Base-by-base conservation (phyloP, 805 yeast species). In the Yarrowia deformans region DNA sequence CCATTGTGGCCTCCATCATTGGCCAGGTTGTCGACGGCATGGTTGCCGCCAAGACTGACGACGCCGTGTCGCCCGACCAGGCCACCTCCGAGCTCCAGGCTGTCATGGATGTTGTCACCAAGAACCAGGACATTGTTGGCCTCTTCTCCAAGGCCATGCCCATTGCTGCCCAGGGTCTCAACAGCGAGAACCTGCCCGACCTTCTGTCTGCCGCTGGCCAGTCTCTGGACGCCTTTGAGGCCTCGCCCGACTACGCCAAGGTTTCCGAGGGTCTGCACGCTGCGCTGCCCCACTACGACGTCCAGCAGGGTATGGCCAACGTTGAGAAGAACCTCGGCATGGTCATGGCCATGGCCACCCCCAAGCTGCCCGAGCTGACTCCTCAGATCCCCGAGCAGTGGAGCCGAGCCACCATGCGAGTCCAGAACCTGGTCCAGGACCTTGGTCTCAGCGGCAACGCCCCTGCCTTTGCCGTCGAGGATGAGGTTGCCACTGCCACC, bases 21-120 rank as follows among this genome's bases (percentile, higher is more conserved):
- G 37, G 23, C 55, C 56, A 63, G 46, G 37, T 63, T 49, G 56
- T 63, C 35, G 46, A 23, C 37, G 68, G 68, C 34, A 48, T 63
- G 19, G 68, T 39, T 39, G 52, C 68, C 5, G 68, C 68, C 56
- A 63, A 63, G 68, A 63, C 68, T 9, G 68, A 63, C 56, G 68
- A 63, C 68, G 1, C 37, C 10, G 46, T 63, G 9, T 63, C 68
- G 8, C 34, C 37, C 46, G 68, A 29, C n/a, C 29, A 63, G 23
- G 68, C 68, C 48, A 48, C 68, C 37, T 63, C 68, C 9, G 68
- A 63, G 56, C 55, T 63, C 46, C 45, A 37, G 46, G 68, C 43
- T 29, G 56, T 63, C 3, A 16, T 63, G 8, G 46, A 63, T 8
- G 49, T 63, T 10, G 45, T 63, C 68, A 63, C 68, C 56, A 63